Evolutionary conservation across 352 stramenopile species (phyloP).

Genomic region (Thraustochytrium striatum): DNA sequence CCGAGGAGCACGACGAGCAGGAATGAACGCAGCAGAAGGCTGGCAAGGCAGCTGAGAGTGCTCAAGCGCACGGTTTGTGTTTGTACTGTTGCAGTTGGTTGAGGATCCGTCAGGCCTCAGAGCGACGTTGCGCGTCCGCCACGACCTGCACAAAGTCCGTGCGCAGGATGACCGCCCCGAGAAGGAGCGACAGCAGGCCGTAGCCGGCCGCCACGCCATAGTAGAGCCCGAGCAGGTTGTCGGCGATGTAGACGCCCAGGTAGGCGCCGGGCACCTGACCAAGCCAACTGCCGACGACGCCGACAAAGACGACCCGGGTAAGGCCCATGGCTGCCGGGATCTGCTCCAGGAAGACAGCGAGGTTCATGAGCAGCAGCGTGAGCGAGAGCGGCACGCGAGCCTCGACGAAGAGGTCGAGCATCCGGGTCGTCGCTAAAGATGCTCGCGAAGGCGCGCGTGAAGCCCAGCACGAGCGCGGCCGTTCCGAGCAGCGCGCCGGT

Average conservation of each 20-base stretch:
- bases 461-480: conserved; percentile 54
- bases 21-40: background rate
- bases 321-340: conserved; percentile 63
- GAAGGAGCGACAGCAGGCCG: conserved; percentile 19
- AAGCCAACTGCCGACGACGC: conserved; percentile 61
- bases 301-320: conserved; percentile 61
- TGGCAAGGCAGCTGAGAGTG: background rate
- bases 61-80: background rate
- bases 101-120: background rate
- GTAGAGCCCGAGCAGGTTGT: conserved; percentile 62
- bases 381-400: conserved; percentile 57
- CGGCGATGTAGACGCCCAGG: conserved; percentile 61
- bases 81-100: background rate
- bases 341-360: conserved; percentile 61
- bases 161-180: background rate
- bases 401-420: conserved; percentile 62
- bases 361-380: conserved; percentile 65
- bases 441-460: conserved; percentile 56
- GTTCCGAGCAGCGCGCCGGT: conserved; percentile 51
- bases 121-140: background rate
- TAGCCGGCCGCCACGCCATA: conserved; percentile 61
- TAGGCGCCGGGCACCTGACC: conserved; percentile 62
- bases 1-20: background rate
- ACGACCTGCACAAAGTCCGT: conserved; percentile 34
- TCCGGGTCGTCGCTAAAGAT: conserved; percentile 62